Percentiles rank a stretch among this genome's conserved stretches.
Conservation (phyloP, 2,329 filamentous ascomycete genomes). For the Stemphylium vesicarium region DNA sequence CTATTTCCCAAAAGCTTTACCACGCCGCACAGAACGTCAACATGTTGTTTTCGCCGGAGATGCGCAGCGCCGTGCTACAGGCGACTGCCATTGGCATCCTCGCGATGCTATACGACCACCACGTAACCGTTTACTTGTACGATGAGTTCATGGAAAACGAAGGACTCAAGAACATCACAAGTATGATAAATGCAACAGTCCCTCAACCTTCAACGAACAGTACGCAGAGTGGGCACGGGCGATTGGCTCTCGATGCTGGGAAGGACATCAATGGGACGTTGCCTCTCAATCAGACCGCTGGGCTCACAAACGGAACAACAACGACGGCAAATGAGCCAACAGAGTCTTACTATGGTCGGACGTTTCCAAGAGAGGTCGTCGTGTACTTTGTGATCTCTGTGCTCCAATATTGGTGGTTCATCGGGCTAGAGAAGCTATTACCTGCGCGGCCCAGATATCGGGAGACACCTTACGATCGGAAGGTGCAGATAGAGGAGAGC, state of each 20-base stretch:
- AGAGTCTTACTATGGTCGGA: conserved; percentile 13
- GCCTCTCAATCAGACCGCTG: neutral
- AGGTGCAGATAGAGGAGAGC: conserved; percentile 10
- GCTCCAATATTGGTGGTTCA: conserved; percentile 22
- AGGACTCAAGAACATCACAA: conserved; percentile 4
- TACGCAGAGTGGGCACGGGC: neutral
- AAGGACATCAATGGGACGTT: too few relatives aligned
- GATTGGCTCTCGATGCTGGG: too few relatives aligned
- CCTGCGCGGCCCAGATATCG: conserved; percentile 13
- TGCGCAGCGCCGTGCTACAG: conserved; percentile 21
- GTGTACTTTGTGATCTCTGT: neutral
- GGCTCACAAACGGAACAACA: conserved; percentile 8
- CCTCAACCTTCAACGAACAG: neutral
- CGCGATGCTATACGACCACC: conserved; percentile 6
- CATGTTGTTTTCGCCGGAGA: conserved; percentile 17
- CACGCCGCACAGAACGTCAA: neutral
- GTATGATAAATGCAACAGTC: neutral
- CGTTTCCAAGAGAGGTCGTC: conserved; percentile 10
- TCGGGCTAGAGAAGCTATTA: conserved; percentile 17
- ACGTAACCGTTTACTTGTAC: conserved; percentile 12
- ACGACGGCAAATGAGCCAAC: neutral
- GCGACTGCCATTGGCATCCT: conserved; percentile 14
- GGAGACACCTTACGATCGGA: neutral
- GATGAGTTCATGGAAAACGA: conserved; percentile 6
- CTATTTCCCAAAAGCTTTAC: neutral